Evolutionary conservation across 305 asterid species (phyloP), one percentile per base, ranked within the genome.

Genomic region (Caryopteris hybrid): DNA sequence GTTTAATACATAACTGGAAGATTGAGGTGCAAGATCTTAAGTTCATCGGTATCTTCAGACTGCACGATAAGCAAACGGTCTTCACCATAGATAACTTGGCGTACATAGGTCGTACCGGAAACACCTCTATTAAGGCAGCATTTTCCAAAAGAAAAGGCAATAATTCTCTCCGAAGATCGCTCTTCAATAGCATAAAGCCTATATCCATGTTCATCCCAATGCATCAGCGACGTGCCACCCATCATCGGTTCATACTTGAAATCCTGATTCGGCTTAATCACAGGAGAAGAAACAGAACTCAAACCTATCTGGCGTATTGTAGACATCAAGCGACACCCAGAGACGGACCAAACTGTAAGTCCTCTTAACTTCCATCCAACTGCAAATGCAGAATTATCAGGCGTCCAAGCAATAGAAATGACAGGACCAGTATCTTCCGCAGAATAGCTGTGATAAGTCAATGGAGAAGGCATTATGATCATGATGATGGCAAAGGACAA

Each of bases 351-450:
- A 78, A 95, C 99, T 33, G 95, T 76, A 76, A 89, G 88, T 48
- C 98, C 99, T 77, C 98, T 88, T 78, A 89, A 82, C 83, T 92
- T 92, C 98, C 98, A 95, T 80, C 99, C 99, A 86, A 95, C 95
- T 68, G 99, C 96, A 78, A 95, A 95, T 68, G 95, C 95, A 73
- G 96, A 86, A 76, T 81, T 86, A 76, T 95, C 99, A 57, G 98
- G 96, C 57, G 98, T 86, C 99, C 98, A 95, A 29, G 97, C 92
- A 75, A 95, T 90, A 80, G 87, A 95, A 72, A 80, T 95, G 79
- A 95, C 98, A 70, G 97, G 87, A 68, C 99, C 99, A 65, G 97
- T 89, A 78, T 95, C 97, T 73, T 95, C 99, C 25, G 66, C 92
- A 36, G 96, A 86, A 81, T 85, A 95, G 79, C 99, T 95, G 90